Evolutionary conservation across 2,329 filamentous ascomycete genomes (phyloP).

Genomic region (Diaporthe eres): DNA sequence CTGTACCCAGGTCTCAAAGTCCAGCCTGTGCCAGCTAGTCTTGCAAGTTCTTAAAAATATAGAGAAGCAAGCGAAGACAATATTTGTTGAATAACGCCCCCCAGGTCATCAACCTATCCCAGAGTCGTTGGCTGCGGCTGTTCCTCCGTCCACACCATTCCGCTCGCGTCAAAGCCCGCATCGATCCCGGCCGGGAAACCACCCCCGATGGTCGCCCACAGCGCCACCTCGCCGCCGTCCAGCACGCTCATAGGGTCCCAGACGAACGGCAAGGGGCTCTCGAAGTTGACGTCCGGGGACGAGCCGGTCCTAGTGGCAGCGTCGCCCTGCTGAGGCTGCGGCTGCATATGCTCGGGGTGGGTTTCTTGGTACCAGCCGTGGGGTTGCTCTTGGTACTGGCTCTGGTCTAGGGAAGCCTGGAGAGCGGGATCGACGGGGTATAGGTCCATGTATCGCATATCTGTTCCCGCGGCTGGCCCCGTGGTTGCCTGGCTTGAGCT

Average conservation of each 20-base stretch:
- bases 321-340: neutral
- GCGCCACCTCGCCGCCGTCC: slow-evolving; percentile 18
- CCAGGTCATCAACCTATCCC: neutral
- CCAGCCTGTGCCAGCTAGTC: neutral
- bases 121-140: neutral
- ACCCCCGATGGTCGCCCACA: neutral
- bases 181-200: neutral
- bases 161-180: neutral
- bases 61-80: too few relatives aligned
- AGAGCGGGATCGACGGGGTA: neutral
- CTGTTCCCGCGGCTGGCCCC: neutral
- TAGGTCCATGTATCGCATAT: neutral
- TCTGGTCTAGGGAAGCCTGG: too few relatives aligned
- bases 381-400: neutral
- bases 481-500: neutral
- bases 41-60: neutral
- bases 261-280: neutral
- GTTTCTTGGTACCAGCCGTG: neutral
- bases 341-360: neutral
- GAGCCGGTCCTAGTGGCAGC: neutral
- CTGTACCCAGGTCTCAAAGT: neutral
- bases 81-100: too few relatives aligned
- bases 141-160: neutral
- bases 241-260: slow-evolving; percentile 27
- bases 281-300: slow-evolving; percentile 9